These are phyloP conservation scores for Mycena rosella DNA, from an alignment of 768 basidiomycete species.

Conservation along the genomic window DNA sequence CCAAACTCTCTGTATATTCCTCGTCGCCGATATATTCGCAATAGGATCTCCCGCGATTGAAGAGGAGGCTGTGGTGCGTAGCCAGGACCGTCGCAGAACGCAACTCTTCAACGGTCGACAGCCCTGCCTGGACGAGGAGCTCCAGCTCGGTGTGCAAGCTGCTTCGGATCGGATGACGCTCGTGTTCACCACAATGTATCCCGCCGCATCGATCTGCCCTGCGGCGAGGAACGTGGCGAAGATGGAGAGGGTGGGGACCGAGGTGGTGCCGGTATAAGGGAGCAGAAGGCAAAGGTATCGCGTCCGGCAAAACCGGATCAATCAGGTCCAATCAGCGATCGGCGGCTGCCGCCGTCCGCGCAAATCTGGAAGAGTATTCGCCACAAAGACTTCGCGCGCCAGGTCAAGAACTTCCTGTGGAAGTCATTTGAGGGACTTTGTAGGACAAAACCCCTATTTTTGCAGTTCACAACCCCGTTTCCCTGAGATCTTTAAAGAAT, in stretches of 20 bases:
- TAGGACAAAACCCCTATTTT: too few relatives aligned
- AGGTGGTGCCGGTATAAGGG: not conserved
- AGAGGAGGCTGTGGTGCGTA: conserved; percentile 3
- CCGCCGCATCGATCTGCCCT: too few relatives aligned
- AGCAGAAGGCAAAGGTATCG: not conserved
- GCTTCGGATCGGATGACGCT: too few relatives aligned
- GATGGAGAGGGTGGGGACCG: too few relatives aligned
- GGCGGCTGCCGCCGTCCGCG: not conserved
- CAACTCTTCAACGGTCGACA: conserved; percentile 21
- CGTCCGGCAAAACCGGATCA: not conserved
- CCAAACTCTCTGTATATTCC: conserved; percentile 32
- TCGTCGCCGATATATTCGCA: conserved; percentile 28
- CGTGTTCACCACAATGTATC: too few relatives aligned
- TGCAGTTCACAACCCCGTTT: too few relatives aligned
- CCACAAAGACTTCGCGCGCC: conserved; percentile 2
- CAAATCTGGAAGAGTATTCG: conserved; percentile 5
- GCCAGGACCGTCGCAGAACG: conserved; percentile 22
- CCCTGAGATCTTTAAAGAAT: too few relatives aligned
- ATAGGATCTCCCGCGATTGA: conserved; percentile 22
- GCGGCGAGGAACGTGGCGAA: too few relatives aligned
- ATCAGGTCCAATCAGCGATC: not conserved
- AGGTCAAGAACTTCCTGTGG: conserved; percentile 8
- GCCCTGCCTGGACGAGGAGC: conserved; percentile 20
- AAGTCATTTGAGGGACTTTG: too few relatives aligned
- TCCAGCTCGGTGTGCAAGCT: conserved; percentile 23